Conservation (phyloP, 2,329 filamentous ascomycete genomes). For the Microascus cirrosus region DNA sequence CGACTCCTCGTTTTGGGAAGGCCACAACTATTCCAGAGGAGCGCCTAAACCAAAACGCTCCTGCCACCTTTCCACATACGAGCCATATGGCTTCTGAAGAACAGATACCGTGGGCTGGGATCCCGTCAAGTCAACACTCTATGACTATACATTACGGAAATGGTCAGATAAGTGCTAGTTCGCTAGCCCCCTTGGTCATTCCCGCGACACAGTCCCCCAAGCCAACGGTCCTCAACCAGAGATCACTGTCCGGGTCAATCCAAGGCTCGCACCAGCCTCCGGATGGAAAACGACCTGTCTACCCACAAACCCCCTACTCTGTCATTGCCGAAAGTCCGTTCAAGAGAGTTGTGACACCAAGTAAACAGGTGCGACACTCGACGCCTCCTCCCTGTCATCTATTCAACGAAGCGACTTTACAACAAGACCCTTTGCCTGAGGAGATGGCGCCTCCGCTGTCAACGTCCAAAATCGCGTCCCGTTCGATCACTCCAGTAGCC, state of each 20-base stretch:
- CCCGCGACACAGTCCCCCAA: neutral
- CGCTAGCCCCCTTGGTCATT: neutral
- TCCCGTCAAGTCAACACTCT: neutral
- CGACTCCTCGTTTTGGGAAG: neutral
- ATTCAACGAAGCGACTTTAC: neutral
- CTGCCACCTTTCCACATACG: neutral
- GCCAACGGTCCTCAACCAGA: neutral
- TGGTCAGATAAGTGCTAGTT: neutral
- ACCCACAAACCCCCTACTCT: neutral
- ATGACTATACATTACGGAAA: neutral
- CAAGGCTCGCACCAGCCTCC: neutral
- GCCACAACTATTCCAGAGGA: neutral
- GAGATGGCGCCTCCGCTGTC: no score
- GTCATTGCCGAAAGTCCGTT: neutral
- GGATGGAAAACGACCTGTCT: neutral
- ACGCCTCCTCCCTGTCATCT: neutral
- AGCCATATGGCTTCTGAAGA: neutral
- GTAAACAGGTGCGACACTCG: neutral
- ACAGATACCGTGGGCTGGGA: neutral
- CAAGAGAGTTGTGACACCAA: neutral
- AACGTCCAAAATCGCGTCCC: no score
- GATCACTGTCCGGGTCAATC: neutral
- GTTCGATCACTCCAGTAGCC: no score
- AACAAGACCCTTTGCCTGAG: neutral
- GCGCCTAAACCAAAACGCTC: neutral